Base-by-base conservation (phyloP, 2,329 filamentous ascomycete genomes). In the Nemania sp. region DNA sequence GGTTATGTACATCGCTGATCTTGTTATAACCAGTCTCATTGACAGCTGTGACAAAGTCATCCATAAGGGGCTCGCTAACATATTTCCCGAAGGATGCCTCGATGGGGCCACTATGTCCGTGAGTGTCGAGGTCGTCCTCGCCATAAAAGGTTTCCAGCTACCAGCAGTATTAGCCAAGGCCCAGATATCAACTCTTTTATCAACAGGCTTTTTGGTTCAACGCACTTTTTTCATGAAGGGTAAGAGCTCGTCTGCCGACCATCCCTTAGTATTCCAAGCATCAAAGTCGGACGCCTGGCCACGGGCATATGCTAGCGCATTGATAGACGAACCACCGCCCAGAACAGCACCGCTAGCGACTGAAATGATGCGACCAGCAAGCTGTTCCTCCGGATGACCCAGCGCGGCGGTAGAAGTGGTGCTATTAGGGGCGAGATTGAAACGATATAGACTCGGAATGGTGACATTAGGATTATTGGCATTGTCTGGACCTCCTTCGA, bases 291-390 rank as follows among this genome's bases (percentile, higher is more conserved):
- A 56, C 17, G 62, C 53, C 48, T 71, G 68, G n/a, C 61, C 66
- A 14, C 71, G 59, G 3, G 57, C 60, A 46, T 69, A 61, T 66
- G 77, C 73, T 71, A 77, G 72, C 54, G 75, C 75, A 54, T 79
- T 79, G 33, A 79, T 74, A 1, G 75, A 75, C 1, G 72, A 74
- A 8, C 80, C 80, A 17, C 81, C 81, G 22, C 81, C 81, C 0
- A 84, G 70, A 1, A 8, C 4, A 76, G 3, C 14, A 30, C 40
- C 40, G 6, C 3, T 5, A 19, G n/a, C 6, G n/a, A 42, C 9
- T 1, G 23, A 6, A 3, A 42, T 8, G 2, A 8, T 8, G 2
- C 34, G 15, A 20, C 15, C 6, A 20, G 15, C 15, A 20, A 37
- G 34, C 15, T 37, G 15, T 37, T 15, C 34, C 34, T 37, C 34